phyloP scores from a whole-genome alignment of 2,329 filamentous ascomycete species.

The Ploettnerulaceae sp. region DNA sequence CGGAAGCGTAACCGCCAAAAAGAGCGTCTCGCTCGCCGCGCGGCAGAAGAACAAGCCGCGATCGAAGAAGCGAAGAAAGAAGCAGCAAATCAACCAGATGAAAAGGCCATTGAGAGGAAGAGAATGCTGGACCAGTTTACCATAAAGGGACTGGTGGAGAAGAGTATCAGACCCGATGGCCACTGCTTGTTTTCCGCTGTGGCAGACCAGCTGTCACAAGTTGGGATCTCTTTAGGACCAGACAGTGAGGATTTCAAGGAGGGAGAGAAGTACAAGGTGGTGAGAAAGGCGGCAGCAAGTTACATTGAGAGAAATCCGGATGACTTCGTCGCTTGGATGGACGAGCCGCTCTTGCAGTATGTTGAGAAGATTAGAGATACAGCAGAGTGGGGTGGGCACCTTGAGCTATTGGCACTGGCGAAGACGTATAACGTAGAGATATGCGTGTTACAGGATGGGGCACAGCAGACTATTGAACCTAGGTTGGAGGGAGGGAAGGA shows the following conservation, averaged over 20 bases:
- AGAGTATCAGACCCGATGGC: conserved; percentile 81
- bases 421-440: conserved; percentile 76
- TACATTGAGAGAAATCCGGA: conserved; percentile 72
- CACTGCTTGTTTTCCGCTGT: conserved; percentile 93
- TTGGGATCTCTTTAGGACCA: conserved; percentile 41
- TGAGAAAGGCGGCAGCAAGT: conserved; percentile 66
- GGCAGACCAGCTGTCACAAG: conserved; percentile 69
- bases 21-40: conserved; percentile 81
- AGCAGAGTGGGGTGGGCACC: conserved; percentile 92
- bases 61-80: conserved; percentile 67
- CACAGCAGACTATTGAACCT: conserved; percentile 69
- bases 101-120: conserved; percentile 63
- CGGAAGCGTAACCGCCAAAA: conserved; percentile 87
- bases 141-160: conserved; percentile 61
- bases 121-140: conserved; percentile 66
- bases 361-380: conserved; percentile 74
- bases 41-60: conserved; percentile 73
- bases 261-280: conserved; percentile 54
- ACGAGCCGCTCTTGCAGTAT: conserved; percentile 72
- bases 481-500: conserved; percentile 39
- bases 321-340: conserved; percentile 82
- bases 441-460: conserved; percentile 78
- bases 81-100: conserved; percentile 68
- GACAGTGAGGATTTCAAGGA: conserved; percentile 32
- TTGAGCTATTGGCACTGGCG: conserved; percentile 83